Conservation (phyloP, 2,329 filamentous ascomycete genomes). For the Periconia digitata region DNA sequence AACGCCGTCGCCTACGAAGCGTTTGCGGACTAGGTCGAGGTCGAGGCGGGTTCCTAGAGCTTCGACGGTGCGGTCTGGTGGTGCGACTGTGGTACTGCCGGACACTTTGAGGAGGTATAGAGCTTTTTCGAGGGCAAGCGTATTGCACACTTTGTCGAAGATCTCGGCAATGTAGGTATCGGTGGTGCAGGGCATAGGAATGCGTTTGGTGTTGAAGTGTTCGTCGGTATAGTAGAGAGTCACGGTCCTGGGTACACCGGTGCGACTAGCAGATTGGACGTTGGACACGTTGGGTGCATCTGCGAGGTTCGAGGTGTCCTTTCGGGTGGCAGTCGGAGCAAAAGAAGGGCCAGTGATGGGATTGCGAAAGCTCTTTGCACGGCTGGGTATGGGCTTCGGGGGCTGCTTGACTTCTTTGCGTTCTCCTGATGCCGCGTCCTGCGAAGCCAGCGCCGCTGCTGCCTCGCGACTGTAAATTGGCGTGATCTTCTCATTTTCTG, state of each 20-base stretch:
- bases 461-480: constrained; percentile 65
- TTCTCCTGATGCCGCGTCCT: constrained; percentile 28
- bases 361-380: constrained; percentile 50
- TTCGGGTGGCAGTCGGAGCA: constrained; percentile 48
- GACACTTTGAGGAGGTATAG: constrained; percentile 78
- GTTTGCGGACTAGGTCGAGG: constrained; percentile 72
- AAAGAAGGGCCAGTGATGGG: constrained; percentile 55
- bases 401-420: constrained; percentile 21
- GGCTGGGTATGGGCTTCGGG: constrained; percentile 37
- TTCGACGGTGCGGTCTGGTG: constrained; percentile 75
- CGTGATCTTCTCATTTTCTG: constrained; percentile 68
- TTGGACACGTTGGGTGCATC: constrained; percentile 47
- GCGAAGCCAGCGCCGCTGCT: constrained; percentile 28
- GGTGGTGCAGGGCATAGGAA: constrained; percentile 74
- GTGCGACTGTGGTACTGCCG: constrained; percentile 72
- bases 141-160: constrained; percentile 75
- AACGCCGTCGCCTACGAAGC: constrained; percentile 74
- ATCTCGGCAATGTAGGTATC: constrained; percentile 84
- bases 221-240: constrained; percentile 73
- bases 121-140: constrained; percentile 76
- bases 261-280: constrained; percentile 55
- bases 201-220: constrained; percentile 68
- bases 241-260: constrained; percentile 70
- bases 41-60: constrained; percentile 75
- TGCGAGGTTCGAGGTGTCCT: constrained; percentile 47